phyloP scores from a whole-genome alignment of 495 filamentous ascomycete species.

The Trichoderma gamsii region DNA sequence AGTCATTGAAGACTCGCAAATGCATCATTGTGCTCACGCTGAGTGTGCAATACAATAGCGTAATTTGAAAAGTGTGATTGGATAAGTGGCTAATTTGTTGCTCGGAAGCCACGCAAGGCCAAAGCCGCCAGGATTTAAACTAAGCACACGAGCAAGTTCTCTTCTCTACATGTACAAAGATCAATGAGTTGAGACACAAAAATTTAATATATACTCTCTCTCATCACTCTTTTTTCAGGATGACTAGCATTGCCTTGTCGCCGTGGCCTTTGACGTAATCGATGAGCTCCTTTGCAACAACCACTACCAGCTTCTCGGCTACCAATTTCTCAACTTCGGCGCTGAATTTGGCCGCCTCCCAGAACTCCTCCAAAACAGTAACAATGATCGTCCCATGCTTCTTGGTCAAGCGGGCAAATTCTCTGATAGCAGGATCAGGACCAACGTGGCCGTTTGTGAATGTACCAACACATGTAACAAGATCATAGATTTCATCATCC shows the following conservation, averaged over 20 bases:
- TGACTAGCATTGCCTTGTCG: not conserved
- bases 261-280: not conserved
- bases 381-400: constrained; percentile 37
- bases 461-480: constrained; percentile 42
- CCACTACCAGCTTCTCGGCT: not conserved
- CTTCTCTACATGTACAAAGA: not conserved
- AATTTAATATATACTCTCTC: not conserved
- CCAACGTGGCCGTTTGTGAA: constrained; percentile 45
- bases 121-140: too few relatives aligned
- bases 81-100: too few relatives aligned
- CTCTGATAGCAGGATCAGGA: constrained; percentile 33
- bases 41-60: too few relatives aligned
- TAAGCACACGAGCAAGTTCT: too few relatives aligned
- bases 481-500: constrained; percentile 34
- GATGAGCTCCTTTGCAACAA: not conserved
- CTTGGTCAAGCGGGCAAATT: constrained; percentile 38
- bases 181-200: not conserved
- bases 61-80: too few relatives aligned
- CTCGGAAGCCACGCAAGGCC: too few relatives aligned
- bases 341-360: constrained; percentile 34
- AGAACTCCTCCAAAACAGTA: constrained; percentile 39
- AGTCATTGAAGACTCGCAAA: too few relatives aligned
- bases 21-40: too few relatives aligned
- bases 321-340: constrained; percentile 33
- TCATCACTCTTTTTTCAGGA: not conserved